A percentile compares a stretch with the other conserved stretches of the same genome.
These are phyloP conservation scores for Brassica juncea DNA, from an alignment of 345 rosid species.

Conservation along the genomic window DNA sequence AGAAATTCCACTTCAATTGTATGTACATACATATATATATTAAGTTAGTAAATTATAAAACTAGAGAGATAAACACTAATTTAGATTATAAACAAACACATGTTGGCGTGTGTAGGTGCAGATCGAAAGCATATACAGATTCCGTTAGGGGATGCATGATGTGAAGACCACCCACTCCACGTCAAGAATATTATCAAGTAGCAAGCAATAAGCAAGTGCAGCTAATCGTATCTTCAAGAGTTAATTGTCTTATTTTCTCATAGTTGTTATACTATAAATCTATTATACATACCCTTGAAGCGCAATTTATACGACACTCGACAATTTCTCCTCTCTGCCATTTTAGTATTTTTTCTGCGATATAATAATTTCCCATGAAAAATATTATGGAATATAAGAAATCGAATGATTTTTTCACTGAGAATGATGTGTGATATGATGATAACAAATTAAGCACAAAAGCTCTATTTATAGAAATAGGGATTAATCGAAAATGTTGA, in stretches of 20 bases:
- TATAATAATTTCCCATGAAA: background rate
- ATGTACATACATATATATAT: background rate
- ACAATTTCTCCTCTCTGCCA: slow-evolving; percentile 2
- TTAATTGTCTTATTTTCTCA: background rate
- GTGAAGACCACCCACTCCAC: slow-evolving; percentile 43
- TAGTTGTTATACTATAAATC: background rate
- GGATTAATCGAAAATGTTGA: background rate
- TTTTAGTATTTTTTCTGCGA: background rate
- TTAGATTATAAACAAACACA: slow-evolving; percentile 4
- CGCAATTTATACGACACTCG: background rate
- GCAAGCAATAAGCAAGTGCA: slow-evolving; percentile 34
- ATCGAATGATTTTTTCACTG: slow-evolving; percentile 1
- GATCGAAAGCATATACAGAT: slow-evolving; percentile 28
- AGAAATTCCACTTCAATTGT: background rate
- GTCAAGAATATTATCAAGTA: slow-evolving; percentile 40
- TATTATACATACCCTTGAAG: background rate
- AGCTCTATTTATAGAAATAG: background rate
- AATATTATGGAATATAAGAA: background rate
- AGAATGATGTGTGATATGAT: background rate
- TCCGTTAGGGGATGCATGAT: slow-evolving; percentile 35
- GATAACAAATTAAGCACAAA: background rate
- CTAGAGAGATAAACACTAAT: background rate
- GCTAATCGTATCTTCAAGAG: slow-evolving; percentile 37
- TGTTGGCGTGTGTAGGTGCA: slow-evolving; percentile 24
- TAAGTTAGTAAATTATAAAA: background rate